phyloP scores from a whole-genome alignment of 2,329 filamentous ascomycete species.

The Monosporascus cannonballus region DNA sequence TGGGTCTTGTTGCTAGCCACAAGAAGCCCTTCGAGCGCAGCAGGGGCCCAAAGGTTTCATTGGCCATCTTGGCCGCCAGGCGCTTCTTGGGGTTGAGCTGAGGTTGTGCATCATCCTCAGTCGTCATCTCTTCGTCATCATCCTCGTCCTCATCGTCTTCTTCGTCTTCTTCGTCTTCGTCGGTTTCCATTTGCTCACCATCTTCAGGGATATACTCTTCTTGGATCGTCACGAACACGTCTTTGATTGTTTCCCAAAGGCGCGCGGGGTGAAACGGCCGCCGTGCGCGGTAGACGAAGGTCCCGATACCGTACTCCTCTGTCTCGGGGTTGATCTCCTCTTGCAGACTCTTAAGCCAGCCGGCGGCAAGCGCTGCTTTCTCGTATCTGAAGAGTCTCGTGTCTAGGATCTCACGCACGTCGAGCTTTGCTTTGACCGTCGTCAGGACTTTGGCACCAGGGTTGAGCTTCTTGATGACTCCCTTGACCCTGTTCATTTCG shows the following conservation, averaged over 20 bases:
- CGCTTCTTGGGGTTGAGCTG: constrained; percentile 26
- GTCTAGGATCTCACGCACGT: constrained; percentile 58
- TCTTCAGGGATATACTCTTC: constrained; percentile 35
- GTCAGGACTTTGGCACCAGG: constrained; percentile 60
- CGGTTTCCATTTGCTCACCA: constrained; percentile 11
- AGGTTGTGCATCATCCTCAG: constrained; percentile 18
- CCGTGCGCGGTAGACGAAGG: constrained; percentile 60
- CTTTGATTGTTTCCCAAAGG: constrained; percentile 38
- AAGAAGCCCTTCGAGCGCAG: constrained; percentile 60
- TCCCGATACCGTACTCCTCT: constrained; percentile 66
- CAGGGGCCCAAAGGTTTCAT: constrained; percentile 46
- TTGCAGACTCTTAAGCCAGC: constrained; percentile 65
- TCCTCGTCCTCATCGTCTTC: constrained; percentile 22
- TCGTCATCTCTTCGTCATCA: constrained; percentile 20
- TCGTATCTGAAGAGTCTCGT: constrained; percentile 61
- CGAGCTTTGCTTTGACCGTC: constrained; percentile 43
- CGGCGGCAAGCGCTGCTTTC: constrained; percentile 56
- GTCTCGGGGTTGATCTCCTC: constrained; percentile 69
- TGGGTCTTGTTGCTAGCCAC: constrained; percentile 53
- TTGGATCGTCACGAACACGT: constrained; percentile 45
- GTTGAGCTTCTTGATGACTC: constrained; percentile 56
- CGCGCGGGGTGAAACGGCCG: constrained; percentile 46
- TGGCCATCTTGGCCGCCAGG: constrained; percentile 48
- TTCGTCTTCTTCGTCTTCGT: constrained; percentile 25
- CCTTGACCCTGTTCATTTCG: constrained; percentile 38